These are phyloP conservation scores for Sporothrix protearum DNA, from an alignment of 2,329 filamentous ascomycete species.

Conservation along the genomic window DNA sequence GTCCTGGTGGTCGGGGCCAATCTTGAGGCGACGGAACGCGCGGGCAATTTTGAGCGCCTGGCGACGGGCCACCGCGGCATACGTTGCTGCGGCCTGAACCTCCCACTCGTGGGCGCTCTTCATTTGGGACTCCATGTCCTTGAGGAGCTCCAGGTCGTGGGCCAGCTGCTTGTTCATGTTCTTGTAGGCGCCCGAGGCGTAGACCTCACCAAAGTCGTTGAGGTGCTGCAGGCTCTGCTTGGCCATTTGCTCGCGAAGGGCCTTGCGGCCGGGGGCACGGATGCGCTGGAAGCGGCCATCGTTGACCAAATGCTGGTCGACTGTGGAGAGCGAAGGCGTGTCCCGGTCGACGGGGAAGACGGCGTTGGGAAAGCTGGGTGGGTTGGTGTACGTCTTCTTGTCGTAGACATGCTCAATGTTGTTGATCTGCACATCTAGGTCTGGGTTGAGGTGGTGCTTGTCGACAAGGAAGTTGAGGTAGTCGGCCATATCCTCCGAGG, in stretches of 20 bases:
- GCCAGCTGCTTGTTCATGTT: neutral
- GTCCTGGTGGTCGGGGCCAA: neutral
- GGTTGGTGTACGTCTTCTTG: neutral
- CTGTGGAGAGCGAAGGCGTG: slow-evolving; percentile 15
- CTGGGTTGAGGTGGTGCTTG: slow-evolving; percentile 31
- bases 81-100: neutral
- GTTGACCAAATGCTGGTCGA: neutral
- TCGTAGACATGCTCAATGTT: slow-evolving; percentile 10
- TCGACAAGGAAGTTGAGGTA: slow-evolving; percentile 32
- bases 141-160: neutral
- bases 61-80: neutral
- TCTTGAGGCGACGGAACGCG: neutral
- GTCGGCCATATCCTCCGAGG: slow-evolving; percentile 1
- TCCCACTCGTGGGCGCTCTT: neutral
- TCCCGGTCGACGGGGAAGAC: slow-evolving; percentile 28
- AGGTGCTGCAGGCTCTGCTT: neutral
- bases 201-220: slow-evolving; percentile 18
- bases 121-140: neutral
- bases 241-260: neutral
- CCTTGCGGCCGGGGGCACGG: neutral
- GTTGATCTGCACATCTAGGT: slow-evolving; percentile 28
- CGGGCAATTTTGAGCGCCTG: neutral
- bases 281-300: neutral
- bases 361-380: slow-evolving; percentile 8
- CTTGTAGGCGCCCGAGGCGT: neutral